These are phyloP conservation scores for Nigrospora sphaerica DNA, from an alignment of 2,329 filamentous ascomycete genomes.

Conservation along the genomic window DNA sequence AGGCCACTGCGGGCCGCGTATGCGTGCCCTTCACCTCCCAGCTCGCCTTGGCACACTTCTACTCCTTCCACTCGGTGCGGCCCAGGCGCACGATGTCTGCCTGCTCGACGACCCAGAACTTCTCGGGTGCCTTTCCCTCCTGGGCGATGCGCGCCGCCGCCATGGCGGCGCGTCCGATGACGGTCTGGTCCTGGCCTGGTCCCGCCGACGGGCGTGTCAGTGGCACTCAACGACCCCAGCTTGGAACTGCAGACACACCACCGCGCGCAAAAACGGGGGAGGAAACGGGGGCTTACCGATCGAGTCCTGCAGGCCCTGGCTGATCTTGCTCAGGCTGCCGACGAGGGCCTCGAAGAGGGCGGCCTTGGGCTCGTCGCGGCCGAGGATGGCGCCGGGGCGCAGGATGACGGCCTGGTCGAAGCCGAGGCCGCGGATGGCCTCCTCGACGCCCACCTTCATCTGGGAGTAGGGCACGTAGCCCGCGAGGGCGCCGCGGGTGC, in stretches of 20 bases:
- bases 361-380: constrained; percentile 56
- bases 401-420: constrained; percentile 75
- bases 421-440: constrained; percentile 60
- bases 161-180: constrained; percentile 64
- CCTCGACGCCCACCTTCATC: constrained; percentile 88
- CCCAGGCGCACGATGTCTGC: constrained; percentile 61
- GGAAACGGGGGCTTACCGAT: constrained; percentile 31
- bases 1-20: no score
- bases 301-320: constrained; percentile 50
- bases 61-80: constrained; percentile 44
- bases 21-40: background rate
- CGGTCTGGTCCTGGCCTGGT: constrained; percentile 58
- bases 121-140: constrained; percentile 51
- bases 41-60: background rate
- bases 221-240: no score
- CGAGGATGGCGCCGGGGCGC: constrained; percentile 69
- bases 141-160: constrained; percentile 50
- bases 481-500: constrained; percentile 32
- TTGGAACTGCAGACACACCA: no score
- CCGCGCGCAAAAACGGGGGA: no score
- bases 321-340: constrained; percentile 45
- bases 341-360: constrained; percentile 48
- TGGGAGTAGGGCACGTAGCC: constrained; percentile 43
- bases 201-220: no score
- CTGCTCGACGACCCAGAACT: constrained; percentile 53